Conservation (phyloP, 768 basidiomycete species). For the Hygrophorus pudorinus region DNA sequence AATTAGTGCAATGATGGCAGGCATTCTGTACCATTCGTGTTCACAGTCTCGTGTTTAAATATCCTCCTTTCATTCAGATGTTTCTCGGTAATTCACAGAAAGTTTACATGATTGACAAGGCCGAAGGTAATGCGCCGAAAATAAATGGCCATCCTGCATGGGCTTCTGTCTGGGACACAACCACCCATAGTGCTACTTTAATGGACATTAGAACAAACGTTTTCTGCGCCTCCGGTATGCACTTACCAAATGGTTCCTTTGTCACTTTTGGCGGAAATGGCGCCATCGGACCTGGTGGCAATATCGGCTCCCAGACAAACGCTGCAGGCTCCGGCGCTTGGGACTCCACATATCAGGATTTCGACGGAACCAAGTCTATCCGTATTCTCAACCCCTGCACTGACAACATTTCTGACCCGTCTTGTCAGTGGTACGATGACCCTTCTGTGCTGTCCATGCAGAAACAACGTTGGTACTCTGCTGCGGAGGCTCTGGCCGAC, state of each 20-base stretch:
- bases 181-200: slow-evolving; percentile 40
- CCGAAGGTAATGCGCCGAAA: slow-evolving; percentile 51
- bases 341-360: slow-evolving; percentile 68
- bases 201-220: slow-evolving; percentile 70
- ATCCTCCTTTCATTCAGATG: slow-evolving; percentile 30
- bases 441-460: slow-evolving; percentile 54
- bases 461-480: slow-evolving; percentile 68
- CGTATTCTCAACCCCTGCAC: slow-evolving; percentile 76
- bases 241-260: slow-evolving; percentile 71
- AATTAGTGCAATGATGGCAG: slow-evolving; percentile 32
- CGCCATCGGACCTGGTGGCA: slow-evolving; percentile 62
- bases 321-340: slow-evolving; percentile 39
- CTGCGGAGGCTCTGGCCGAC: slow-evolving; percentile 63
- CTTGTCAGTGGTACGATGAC: slow-evolving; percentile 71
- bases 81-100: slow-evolving; percentile 59
- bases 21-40: slow-evolving; percentile 3
- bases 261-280: slow-evolving; percentile 72
- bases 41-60: not conserved
- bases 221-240: slow-evolving; percentile 82
- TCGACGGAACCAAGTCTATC: slow-evolving; percentile 72
- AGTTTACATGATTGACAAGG: slow-evolving; percentile 76
- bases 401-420: slow-evolving; percentile 34
- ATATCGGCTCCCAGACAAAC: slow-evolving; percentile 40
- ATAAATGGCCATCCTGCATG: slow-evolving; percentile 54
- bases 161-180: slow-evolving; percentile 47